Conservation (phyloP, 768 basidiomycete species). For the Suillus tomentosus region DNA sequence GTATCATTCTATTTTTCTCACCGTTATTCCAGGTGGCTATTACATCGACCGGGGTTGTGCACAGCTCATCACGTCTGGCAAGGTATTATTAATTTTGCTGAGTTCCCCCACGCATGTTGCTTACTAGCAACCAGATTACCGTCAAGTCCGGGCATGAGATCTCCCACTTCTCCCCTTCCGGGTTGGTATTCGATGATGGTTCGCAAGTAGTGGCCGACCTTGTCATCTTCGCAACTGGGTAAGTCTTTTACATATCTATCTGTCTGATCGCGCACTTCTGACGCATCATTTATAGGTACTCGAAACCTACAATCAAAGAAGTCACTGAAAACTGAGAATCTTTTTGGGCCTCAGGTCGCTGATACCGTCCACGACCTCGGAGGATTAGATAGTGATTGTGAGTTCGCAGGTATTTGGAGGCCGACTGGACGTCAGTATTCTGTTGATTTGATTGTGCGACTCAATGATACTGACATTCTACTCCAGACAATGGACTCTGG, state of each 20-base stretch:
- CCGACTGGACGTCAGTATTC: slow-evolving; percentile 13
- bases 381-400: slow-evolving; percentile 15
- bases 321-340: slow-evolving; percentile 6
- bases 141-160: slow-evolving; percentile 11
- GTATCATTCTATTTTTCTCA: neutral
- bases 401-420: slow-evolving; percentile 16
- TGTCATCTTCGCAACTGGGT: slow-evolving; percentile 12
- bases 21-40: slow-evolving; percentile 1
- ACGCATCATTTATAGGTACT: slow-evolving; percentile 2
- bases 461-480: neutral
- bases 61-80: slow-evolving; percentile 12
- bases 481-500: slow-evolving; percentile 11
- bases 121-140: slow-evolving; percentile 1
- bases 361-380: slow-evolving; percentile 14
- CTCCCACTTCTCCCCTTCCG: slow-evolving; percentile 4
- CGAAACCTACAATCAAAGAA: slow-evolving; percentile 5
- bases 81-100: neutral
- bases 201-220: slow-evolving; percentile 9
- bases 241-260: neutral
- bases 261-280: neutral
- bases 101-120: neutral
- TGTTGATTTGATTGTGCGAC: too few species aligned
- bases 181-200: slow-evolving; percentile 9
- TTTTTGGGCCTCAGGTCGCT: slow-evolving; percentile 8
- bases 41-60: slow-evolving; percentile 14